Evolutionary conservation across 495 filamentous ascomycete species (phyloP).

Genomic region (Bathelium albidoporum): DNA sequence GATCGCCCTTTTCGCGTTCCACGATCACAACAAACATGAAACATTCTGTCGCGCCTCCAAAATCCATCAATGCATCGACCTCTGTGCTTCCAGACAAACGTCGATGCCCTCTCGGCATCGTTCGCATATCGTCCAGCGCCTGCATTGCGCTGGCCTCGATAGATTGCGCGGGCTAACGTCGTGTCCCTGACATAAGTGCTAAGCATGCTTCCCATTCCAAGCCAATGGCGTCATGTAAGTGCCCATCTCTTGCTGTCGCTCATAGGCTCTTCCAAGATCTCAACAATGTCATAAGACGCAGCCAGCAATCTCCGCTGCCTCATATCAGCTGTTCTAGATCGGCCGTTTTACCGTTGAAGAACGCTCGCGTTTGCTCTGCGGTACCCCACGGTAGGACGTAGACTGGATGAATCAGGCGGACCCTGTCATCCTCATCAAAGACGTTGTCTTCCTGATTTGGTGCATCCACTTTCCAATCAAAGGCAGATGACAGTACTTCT

Average conservation of each 20-base stretch:
- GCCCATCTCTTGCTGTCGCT: background rate
- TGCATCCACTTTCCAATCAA: conserved; percentile 48
- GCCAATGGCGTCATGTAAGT: background rate
- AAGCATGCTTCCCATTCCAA: background rate
- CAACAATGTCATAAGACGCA: background rate
- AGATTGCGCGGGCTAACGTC: background rate
- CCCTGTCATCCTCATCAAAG: conserved; percentile 40
- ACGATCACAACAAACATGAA: background rate
- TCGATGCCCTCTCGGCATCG: background rate
- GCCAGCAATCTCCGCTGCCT: background rate
- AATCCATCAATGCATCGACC: background rate
- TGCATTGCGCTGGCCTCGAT: background rate
- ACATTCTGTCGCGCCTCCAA: background rate
- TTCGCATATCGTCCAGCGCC: background rate
- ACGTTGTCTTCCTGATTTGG: conserved; percentile 30
- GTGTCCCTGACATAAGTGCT: conserved; percentile 1
- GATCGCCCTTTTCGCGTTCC: background rate
- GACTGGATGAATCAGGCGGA: conserved; percentile 63
- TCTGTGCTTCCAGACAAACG: background rate
- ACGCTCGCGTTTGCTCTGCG: conserved; percentile 34
- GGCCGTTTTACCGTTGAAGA: background rate
- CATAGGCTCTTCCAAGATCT: background rate
- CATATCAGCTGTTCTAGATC: background rate
- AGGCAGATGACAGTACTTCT: conserved; percentile 41
- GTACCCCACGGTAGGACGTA: conserved; percentile 69